Evolutionary conservation across 2,329 filamentous ascomycete species (phyloP), one percentile per base, ranked within the genome.

Genomic region (Colletotrichum incanum): DNA sequence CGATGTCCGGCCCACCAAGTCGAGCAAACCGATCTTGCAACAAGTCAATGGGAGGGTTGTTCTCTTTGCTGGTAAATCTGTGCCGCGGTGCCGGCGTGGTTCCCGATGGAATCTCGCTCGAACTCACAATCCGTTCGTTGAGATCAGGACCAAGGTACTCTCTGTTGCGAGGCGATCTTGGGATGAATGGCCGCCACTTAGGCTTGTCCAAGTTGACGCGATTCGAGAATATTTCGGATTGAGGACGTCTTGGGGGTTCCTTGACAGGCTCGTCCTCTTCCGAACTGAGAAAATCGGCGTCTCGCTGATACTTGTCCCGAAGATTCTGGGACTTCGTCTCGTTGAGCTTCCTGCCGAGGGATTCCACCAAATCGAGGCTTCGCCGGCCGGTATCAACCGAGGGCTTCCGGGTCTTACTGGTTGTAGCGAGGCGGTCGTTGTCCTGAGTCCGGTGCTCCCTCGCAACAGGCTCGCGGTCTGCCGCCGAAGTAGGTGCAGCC

Each of bases 1-100:
- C 79, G 28, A 73, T 62, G 8, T 83, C 80, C 5, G 82, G 79
- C 1, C 80, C 83, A 8, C 85, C 86, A 1, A 88, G 79, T 11
- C 83, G 82, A 11, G 83, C 83, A 74, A 86, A 88, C 14, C 80
- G 82, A 72, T 85, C 81, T 58, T 84, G 81, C 8, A 88, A 71
- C 3, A 88, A 79, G 72, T 89, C 87, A 54, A 87, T 82, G 23
- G 77, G 80, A 1, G 81, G 77, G 8, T 81, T 79, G n/a, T 73
- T 77, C 23, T 75, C 76, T 23, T 61, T 72, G 45, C 34, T 59
- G 16, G 74, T 61, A 41, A 79, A 78, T 16, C 73, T 41, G 16
- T 80, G 71, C n/a, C 78, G 78, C 14, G 74, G 75, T 23, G 78
- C 75, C 18, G 73, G 68, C 1, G 78, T 75, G 9, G 71, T 73